These are phyloP conservation scores for Speleostelium caveatum DNA, from an alignment of 78 protist species.

Conservation along the genomic window DNA sequence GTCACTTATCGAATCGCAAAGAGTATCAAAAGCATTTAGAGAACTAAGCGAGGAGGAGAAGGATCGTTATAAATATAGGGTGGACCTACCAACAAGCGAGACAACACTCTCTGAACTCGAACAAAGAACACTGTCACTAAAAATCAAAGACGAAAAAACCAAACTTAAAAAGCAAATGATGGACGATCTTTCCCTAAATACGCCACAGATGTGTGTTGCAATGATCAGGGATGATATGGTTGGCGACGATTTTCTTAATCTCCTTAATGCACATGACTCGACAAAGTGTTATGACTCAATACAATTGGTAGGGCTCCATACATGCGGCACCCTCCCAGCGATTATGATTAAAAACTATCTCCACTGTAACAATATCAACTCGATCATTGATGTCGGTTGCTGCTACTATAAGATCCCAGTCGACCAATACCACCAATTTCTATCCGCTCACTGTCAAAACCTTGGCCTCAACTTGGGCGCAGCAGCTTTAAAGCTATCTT, in stretches of 20 bases:
- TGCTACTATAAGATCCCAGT: constrained; percentile 38
- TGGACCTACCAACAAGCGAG: background rate
- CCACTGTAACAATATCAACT: constrained; percentile 17
- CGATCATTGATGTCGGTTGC: constrained; percentile 65
- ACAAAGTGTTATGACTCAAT: background rate
- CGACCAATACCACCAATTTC: constrained; percentile 6
- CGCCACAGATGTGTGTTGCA: constrained; percentile 55
- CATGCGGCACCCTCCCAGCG: constrained; percentile 42
- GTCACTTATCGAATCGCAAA: constrained; percentile 27
- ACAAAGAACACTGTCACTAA: background rate
- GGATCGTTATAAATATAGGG: background rate
- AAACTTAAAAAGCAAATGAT: background rate
- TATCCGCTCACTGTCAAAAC: constrained; percentile 2
- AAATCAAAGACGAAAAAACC: background rate
- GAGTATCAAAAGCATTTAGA: constrained; percentile 8
- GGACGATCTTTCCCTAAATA: background rate
- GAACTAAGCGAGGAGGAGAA: too few relatives aligned
- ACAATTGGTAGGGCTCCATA: constrained; percentile 55
- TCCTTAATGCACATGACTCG: constrained; percentile 5
- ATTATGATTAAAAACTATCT: constrained; percentile 56
- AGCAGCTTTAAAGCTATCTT: constrained; percentile 50
- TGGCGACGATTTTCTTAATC: constrained; percentile 30
- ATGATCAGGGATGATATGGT: constrained; percentile 17
- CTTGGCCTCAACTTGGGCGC: constrained; percentile 2
- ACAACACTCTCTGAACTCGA: background rate